Base-by-base conservation (phyloP, 495 filamentous ascomycete species). In the Penicillium daleae region DNA sequence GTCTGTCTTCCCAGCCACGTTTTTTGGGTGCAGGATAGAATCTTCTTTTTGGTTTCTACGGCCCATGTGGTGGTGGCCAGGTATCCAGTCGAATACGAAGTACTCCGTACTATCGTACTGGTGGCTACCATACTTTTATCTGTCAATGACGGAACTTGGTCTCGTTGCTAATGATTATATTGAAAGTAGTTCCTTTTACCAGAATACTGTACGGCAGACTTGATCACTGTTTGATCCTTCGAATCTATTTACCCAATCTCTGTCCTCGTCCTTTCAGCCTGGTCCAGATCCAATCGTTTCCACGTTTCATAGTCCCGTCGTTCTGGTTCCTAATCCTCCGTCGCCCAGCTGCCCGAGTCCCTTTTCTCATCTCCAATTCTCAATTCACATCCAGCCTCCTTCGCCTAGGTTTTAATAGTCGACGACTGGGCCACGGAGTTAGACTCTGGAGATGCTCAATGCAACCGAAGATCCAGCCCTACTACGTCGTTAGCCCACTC, bases 1-100 rank as follows among this genome's bases (percentile, higher is more conserved):
- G 33, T 44, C 22, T 42, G 58, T 60, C 58, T 54, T 46, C 35
- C 26, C 15, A 46, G 19, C 61, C 61, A 64, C 61, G 61, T 64
- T 64, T 59, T 49, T 59, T 40, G 31, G 17, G 24, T 46, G 44
- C 26, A 48, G 33, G 24, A 63, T 59, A 24, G 49, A 64, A 64
- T 32, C 24, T 64, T 64, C 62, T 33, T 52, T 59, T 39, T 39
- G 26, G 35, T 37, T 56, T 59, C 57, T 26, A 60, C 19, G 42
- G 21, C n/a, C 46, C 46, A 50, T 50, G 46, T 50, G 46, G 46
- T 50, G 46, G 46, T 50, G 46, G 46, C 46, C 46, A 24, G 21
- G 27, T 27, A 26, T 29, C 15, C 24, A 50, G 15, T 17, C 10
- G 2, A 2, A 17, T 39, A 39, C 35, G 12, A 17, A 15, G 15